phyloP scores from a whole-genome alignment of 192 early-diverging fungal species.

The Chytriomyces sp. region DNA sequence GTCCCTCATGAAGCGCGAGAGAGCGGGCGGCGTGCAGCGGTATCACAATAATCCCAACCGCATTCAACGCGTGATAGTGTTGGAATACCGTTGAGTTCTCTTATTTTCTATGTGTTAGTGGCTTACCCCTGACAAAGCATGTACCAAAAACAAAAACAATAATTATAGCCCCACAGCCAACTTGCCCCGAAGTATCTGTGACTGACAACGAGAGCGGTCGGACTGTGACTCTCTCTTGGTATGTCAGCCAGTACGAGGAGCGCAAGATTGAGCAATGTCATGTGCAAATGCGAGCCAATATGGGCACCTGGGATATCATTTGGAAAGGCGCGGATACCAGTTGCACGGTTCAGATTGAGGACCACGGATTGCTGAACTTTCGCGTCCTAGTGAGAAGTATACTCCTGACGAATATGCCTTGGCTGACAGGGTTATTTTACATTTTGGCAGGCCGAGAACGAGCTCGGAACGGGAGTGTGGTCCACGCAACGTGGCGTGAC shows the following conservation, averaged over 20 bases:
- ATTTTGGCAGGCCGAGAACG: constrained; percentile 11
- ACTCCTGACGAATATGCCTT: not conserved
- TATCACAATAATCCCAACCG: constrained; percentile 8
- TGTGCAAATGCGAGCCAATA: constrained; percentile 12
- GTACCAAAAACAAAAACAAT: too few species aligned
- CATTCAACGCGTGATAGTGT: constrained; percentile 17
- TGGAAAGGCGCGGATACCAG: constrained; percentile 7
- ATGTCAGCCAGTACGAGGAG: not conserved
- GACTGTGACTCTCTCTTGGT: not conserved
- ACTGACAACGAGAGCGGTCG: constrained; percentile 1
- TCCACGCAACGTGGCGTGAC: constrained; percentile 10
- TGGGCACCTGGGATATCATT: constrained; percentile 3
- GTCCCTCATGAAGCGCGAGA: constrained; percentile 9
- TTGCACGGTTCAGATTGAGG: constrained; percentile 12
- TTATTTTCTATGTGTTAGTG: not conserved
- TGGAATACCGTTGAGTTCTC: constrained; percentile 15
- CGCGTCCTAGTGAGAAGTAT: constrained; percentile 9
- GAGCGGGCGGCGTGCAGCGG: constrained; percentile 4
- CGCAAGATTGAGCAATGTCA: constrained; percentile 5
- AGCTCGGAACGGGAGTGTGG: constrained; percentile 19
- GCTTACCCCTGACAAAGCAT: not conserved
- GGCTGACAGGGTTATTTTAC: not conserved
- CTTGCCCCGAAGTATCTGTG: constrained; percentile 17
- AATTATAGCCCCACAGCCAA: constrained; percentile 22
- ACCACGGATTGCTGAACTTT: constrained; percentile 13